phyloP scores from a whole-genome alignment of 2,329 filamentous ascomycete species.

The Sphaerulina musiva region DNA sequence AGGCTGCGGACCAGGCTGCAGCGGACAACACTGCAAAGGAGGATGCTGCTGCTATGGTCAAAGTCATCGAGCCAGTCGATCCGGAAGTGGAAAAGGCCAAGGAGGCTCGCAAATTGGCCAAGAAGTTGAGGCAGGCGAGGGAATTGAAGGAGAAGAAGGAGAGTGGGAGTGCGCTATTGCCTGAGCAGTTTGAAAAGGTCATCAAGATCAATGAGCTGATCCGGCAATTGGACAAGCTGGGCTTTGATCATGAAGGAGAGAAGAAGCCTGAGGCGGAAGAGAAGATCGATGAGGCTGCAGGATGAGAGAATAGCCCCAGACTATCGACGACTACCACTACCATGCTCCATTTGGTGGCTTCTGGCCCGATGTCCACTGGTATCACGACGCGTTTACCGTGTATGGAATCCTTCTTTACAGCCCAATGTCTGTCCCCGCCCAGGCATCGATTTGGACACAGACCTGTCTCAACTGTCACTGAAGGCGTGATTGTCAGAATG shows the following conservation, averaged over 20 bases:
- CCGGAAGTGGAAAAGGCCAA: constrained; percentile 78
- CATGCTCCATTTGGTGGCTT: background rate
- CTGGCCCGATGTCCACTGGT: constrained; percentile 25
- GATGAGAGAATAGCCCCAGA: constrained; percentile 1
- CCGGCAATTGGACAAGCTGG: constrained; percentile 75
- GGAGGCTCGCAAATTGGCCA: constrained; percentile 82
- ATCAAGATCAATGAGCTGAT: constrained; percentile 95
- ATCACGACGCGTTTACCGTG: constrained; percentile 24
- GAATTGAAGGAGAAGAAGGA: constrained; percentile 90
- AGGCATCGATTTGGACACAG: constrained; percentile 38
- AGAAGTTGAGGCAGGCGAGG: constrained; percentile 89
- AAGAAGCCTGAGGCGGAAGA: constrained; percentile 30
- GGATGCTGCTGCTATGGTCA: constrained; percentile 20
- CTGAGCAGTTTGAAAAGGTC: constrained; percentile 94
- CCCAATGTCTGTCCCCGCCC: constrained; percentile 41
- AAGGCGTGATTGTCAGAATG: constrained; percentile 2
- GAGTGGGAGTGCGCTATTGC: constrained; percentile 71
- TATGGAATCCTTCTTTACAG: constrained; percentile 37
- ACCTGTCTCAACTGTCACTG: constrained; percentile 28
- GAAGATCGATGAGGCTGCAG: constrained; percentile 2
- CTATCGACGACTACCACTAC: background rate
- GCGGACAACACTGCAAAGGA: constrained; percentile 41
- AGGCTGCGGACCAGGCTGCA: constrained; percentile 60
- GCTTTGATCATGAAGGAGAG: constrained; percentile 74
- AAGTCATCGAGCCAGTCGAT: constrained; percentile 48